These are phyloP conservation scores for Pachysandra terminalis DNA, from an alignment of 164 flowering plant genomes.

Conservation along the genomic window DNA sequence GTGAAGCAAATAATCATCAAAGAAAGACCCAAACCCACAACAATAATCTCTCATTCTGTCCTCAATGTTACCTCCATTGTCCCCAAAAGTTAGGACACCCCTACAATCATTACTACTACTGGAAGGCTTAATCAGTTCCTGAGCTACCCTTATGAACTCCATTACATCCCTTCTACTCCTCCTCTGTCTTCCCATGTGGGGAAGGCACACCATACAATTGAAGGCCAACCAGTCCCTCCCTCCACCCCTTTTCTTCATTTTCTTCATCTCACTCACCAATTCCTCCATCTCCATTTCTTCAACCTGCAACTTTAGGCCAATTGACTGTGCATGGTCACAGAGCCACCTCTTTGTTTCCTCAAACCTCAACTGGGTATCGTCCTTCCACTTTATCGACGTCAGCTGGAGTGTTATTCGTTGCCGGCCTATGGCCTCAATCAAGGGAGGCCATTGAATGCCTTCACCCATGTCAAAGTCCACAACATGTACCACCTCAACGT, in stretches of 20 bases:
- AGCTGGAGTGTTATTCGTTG: conserved; percentile 22
- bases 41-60: conserved; percentile 1
- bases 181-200: conserved; percentile 33
- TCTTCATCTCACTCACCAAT: conserved; percentile 31
- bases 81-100: conserved; percentile 30
- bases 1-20: conserved; percentile 22
- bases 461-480: conserved; percentile 55
- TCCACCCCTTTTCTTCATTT: too few relatives aligned
- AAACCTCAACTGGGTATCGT: conserved; percentile 16
- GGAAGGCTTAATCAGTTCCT: too few relatives aligned
- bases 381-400: conserved; percentile 35
- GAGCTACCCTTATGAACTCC: conserved; percentile 25
- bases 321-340: conserved; percentile 25
- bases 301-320: conserved; percentile 33
- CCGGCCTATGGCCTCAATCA: conserved; percentile 38
- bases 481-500: conserved; percentile 34
- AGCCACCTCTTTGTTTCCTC: conserved; percentile 46
- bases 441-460: conserved; percentile 58
- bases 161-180: conserved; percentile 14
- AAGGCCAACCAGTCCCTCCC: conserved; percentile 36
- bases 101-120: background rate
- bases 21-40: conserved; percentile 28
- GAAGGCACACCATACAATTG: conserved; percentile 38
- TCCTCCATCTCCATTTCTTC: conserved; percentile 44
- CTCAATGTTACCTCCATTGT: conserved; percentile 19